These are phyloP conservation scores for Triglochin maritima DNA, from an alignment of 106 monocot species.

Conservation along the genomic window DNA sequence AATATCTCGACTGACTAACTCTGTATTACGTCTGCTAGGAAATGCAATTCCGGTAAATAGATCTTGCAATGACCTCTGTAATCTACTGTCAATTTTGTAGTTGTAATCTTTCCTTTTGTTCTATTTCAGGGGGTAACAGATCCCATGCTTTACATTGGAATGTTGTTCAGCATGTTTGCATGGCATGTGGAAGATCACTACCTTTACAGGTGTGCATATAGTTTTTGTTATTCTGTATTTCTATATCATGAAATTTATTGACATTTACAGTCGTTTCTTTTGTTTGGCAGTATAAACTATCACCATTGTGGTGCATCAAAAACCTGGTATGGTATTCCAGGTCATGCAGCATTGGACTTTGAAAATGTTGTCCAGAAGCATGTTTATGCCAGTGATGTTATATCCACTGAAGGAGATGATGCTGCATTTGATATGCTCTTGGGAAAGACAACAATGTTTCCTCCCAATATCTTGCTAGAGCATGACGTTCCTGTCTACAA, in stretches of 20 bases:
- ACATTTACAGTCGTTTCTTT: background rate
- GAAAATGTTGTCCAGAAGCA: conserved; percentile 51
- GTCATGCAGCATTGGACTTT: conserved; percentile 66
- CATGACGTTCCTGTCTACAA: conserved; percentile 83
- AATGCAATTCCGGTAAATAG: conserved; percentile 60
- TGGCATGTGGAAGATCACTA: conserved; percentile 99
- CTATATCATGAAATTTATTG: background rate
- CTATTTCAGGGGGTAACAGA: conserved; percentile 85
- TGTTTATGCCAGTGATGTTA: conserved; percentile 68
- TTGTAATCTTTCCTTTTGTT: conserved; percentile 4
- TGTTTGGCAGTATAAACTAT: conserved; percentile 73
- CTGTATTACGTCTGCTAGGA: conserved; percentile 51
- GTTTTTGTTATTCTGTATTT: background rate
- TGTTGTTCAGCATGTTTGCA: conserved; percentile 98
- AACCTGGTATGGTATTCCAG: conserved; percentile 98
- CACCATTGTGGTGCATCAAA: conserved; percentile 97
- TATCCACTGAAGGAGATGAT: conserved; percentile 48
- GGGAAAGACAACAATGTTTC: conserved; percentile 97
- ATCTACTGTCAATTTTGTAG: background rate
- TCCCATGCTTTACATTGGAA: conserved; percentile 99
- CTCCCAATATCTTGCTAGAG: conserved; percentile 75
- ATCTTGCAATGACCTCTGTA: background rate
- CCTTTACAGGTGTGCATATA: conserved; percentile 60
- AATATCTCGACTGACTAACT: conserved; percentile 65
- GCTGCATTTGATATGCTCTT: conserved; percentile 85